These are phyloP conservation scores for Cephaloascus fragrans DNA, from an alignment of 805 yeast genomes.

Conservation along the genomic window DNA sequence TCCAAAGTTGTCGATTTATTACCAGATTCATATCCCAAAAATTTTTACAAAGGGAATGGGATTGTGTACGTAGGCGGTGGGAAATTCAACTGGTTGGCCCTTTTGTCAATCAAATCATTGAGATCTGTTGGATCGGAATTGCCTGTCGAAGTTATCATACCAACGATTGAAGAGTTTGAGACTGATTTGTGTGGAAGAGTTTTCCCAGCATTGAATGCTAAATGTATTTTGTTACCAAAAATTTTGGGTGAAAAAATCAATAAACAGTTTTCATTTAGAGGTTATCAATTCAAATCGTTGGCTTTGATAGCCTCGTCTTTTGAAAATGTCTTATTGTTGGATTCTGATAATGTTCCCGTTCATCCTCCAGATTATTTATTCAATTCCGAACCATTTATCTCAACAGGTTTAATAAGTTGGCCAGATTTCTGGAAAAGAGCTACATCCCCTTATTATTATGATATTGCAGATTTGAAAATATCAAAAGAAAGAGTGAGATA, in stretches of 20 bases:
- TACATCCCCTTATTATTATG: constrained; percentile 28
- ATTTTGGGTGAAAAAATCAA: constrained; percentile 13
- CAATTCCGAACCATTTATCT: constrained; percentile 24
- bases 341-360: constrained; percentile 33
- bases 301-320: constrained; percentile 29
- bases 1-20: constrained; percentile 29
- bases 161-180: constrained; percentile 28
- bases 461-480: constrained; percentile 20
- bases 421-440: constrained; percentile 37
- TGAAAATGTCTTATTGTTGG: constrained; percentile 29
- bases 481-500: constrained; percentile 14
- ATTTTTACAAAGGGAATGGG: constrained; percentile 20
- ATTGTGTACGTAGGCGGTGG: constrained; percentile 37
- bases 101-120: constrained; percentile 23
- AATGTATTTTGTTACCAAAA: constrained; percentile 26
- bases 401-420: constrained; percentile 31
- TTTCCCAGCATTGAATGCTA: constrained; percentile 27
- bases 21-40: constrained; percentile 12
- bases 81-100: constrained; percentile 29
- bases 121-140: constrained; percentile 23
- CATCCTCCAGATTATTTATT: constrained; percentile 34
- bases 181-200: constrained; percentile 25
- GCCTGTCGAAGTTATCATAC: constrained; percentile 31
- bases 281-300: constrained; percentile 32
- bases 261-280: constrained; percentile 23